phyloP scores from a whole-genome alignment of 768 basidiomycete species.

The Naganishia onofrii region DNA sequence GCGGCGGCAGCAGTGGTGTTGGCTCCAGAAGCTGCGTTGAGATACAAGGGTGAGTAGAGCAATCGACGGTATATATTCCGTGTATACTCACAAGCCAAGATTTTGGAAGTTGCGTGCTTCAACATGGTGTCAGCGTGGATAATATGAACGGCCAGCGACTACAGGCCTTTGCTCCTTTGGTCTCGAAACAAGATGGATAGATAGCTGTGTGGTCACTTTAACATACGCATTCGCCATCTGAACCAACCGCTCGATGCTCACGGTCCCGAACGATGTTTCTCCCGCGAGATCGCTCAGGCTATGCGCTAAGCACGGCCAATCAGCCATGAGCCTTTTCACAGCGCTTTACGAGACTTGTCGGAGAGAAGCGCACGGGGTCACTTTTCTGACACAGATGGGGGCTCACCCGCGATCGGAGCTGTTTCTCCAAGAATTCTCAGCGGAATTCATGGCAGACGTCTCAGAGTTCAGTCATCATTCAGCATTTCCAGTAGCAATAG shows the following conservation, averaged over 20 bases:
- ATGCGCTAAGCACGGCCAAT: slow-evolving; percentile 8
- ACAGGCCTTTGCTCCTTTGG: not conserved
- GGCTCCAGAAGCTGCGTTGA: not conserved
- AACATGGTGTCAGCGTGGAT: slow-evolving; percentile 13
- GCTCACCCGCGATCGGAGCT: not conserved
- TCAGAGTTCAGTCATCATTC: not conserved
- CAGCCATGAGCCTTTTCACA: slow-evolving; percentile 19
- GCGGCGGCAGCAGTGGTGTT: slow-evolving; percentile 18
- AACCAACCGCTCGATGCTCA: not conserved
- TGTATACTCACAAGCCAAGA: slow-evolving; percentile 19
- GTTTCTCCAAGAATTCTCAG: slow-evolving; percentile 16
- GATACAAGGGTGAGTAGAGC: not conserved
- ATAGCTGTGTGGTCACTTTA: too few species aligned
- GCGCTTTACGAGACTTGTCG: not conserved
- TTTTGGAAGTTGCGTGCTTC: slow-evolving; percentile 23
- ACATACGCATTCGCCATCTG: not conserved
- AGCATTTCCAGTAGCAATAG: not conserved
- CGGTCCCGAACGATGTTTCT: slow-evolving; percentile 6
- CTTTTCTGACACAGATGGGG: not conserved
- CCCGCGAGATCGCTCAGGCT: slow-evolving; percentile 4
- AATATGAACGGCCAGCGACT: not conserved
- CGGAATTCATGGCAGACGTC: not conserved
- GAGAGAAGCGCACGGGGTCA: not conserved
- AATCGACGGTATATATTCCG: not conserved
- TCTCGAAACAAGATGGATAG: too few species aligned